Conservation (phyloP, 2,329 filamentous ascomycete genomes). For the Aspergillus niger region DNA sequence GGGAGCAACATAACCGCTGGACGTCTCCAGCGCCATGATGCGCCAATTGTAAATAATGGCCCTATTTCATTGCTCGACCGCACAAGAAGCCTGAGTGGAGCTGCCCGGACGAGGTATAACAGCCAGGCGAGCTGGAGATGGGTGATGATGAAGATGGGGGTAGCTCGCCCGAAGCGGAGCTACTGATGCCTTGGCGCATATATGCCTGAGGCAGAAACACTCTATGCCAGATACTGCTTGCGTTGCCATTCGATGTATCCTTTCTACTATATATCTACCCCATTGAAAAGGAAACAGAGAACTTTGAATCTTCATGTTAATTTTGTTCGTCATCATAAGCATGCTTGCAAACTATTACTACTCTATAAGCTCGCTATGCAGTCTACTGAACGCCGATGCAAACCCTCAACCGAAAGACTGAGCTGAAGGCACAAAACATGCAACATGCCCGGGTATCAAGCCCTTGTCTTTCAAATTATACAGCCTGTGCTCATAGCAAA, state of each 20-base stretch:
- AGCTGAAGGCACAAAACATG: constrained; percentile 6
- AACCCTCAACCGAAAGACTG: neutral
- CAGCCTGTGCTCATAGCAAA: neutral
- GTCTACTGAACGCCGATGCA: constrained; percentile 5
- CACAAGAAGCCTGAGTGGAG: constrained; percentile 24
- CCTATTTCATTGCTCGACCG: constrained; percentile 34
- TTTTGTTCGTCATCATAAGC: neutral
- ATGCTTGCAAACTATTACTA: neutral
- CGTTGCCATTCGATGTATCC: no score
- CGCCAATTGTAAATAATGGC: constrained; percentile 29
- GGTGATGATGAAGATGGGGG: constrained; percentile 9
- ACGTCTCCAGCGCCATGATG: constrained; percentile 69
- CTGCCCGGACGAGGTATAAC: constrained; percentile 13
- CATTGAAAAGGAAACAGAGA: no score
- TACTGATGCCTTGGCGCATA: constrained; percentile 10
- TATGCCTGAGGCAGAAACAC: constrained; percentile 6
- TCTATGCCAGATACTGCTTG: neutral
- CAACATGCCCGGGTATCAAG: constrained; percentile 16
- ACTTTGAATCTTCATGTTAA: neutral
- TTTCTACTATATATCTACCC: no score
- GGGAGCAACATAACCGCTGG: constrained; percentile 72
- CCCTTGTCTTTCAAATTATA: neutral
- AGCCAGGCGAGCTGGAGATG: constrained; percentile 1
- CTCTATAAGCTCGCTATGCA: neutral
- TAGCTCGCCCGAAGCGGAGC: constrained; percentile 19